Evolutionary conservation across 2,329 filamentous ascomycete species (phyloP).

Genomic region (Keithomyces neogunnii): DNA sequence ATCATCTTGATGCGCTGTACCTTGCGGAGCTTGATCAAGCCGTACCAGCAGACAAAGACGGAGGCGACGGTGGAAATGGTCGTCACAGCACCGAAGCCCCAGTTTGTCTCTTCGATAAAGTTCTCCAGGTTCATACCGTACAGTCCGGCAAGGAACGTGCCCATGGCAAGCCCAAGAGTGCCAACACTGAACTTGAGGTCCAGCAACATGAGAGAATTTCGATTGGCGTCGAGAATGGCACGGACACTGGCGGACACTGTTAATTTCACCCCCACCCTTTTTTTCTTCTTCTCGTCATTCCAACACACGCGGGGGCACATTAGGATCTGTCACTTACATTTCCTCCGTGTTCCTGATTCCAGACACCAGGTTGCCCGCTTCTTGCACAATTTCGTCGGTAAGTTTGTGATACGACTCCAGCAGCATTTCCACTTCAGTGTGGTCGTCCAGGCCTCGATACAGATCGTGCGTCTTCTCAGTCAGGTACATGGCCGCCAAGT

Average conservation of each 20-base stretch:
- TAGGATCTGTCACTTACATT: conserved; percentile 54
- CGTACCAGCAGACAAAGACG: conserved; percentile 72
- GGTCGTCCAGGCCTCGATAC: conserved; percentile 69
- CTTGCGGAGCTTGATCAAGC: conserved; percentile 72
- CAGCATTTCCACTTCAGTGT: conserved; percentile 94
- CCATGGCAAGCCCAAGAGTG: conserved; percentile 87
- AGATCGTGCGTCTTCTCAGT: conserved; percentile 76
- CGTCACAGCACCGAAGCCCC: conserved; percentile 75
- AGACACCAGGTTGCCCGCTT: conserved; percentile 84
- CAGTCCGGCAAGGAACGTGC: conserved; percentile 94
- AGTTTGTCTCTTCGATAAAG: conserved; percentile 88
- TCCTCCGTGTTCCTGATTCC: conserved; percentile 97
- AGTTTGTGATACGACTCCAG: conserved; percentile 97
- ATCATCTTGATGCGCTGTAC: conserved; percentile 87
- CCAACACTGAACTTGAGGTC: conserved; percentile 95
- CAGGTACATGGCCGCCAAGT: conserved; percentile 89
- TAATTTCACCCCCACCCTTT: conserved; percentile 6
- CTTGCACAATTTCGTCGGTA: conserved; percentile 94
- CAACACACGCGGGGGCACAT: too few species aligned
- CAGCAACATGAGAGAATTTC: conserved; percentile 94
- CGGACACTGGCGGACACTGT: conserved; percentile 57
- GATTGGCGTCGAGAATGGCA: conserved; percentile 94
- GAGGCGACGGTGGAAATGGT: conserved; percentile 63
- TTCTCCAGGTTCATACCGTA: conserved; percentile 99
- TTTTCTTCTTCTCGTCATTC: too few species aligned